Evolutionary conservation across 2,329 filamentous ascomycete genomes (phyloP).

Genomic region (Dothideomycetes sp.): DNA sequence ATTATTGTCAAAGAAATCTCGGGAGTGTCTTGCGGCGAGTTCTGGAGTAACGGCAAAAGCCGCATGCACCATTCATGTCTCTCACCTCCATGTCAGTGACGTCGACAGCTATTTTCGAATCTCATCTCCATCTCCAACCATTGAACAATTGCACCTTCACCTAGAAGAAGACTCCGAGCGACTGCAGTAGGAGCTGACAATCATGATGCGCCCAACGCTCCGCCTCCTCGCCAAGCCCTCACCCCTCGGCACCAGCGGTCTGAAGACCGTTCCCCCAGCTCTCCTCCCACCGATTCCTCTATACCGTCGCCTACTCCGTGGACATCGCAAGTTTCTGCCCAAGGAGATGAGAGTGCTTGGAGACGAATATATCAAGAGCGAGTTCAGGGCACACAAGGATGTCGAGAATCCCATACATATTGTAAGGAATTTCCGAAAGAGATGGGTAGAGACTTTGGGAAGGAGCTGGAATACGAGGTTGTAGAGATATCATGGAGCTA

Average conservation of each 20-base stretch:
- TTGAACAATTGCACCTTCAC: neutral
- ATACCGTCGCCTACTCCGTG: slow-evolving; percentile 77
- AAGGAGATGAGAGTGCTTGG: slow-evolving; percentile 69
- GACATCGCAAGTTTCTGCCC: slow-evolving; percentile 71
- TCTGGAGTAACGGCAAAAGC: neutral
- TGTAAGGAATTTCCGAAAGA: slow-evolving; percentile 43
- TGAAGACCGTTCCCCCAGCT: slow-evolving; percentile 48
- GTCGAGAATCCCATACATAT: slow-evolving; percentile 89
- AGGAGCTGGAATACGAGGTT: neutral
- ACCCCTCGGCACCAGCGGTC: slow-evolving; percentile 23
- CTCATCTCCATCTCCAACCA: neutral
- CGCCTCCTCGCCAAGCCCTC: slow-evolving; percentile 27
- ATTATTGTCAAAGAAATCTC: neutral
- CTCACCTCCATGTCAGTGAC: slow-evolving; percentile 8
- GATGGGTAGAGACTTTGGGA: neutral
- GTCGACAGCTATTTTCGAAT: neutral
- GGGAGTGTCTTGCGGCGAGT: slow-evolving; percentile 7
- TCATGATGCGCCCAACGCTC: slow-evolving; percentile 20
- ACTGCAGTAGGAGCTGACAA: no score
- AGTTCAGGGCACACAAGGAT: slow-evolving; percentile 75
- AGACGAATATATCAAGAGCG: slow-evolving; percentile 85
- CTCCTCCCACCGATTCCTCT: slow-evolving; percentile 80
- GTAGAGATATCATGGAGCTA: neutral
- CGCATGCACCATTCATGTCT: no score
- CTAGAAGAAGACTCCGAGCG: neutral